Evolutionary conservation across 1,284 basidiomycete species (phyloP).

Genomic region (Trichosporon asahii): DNA sequence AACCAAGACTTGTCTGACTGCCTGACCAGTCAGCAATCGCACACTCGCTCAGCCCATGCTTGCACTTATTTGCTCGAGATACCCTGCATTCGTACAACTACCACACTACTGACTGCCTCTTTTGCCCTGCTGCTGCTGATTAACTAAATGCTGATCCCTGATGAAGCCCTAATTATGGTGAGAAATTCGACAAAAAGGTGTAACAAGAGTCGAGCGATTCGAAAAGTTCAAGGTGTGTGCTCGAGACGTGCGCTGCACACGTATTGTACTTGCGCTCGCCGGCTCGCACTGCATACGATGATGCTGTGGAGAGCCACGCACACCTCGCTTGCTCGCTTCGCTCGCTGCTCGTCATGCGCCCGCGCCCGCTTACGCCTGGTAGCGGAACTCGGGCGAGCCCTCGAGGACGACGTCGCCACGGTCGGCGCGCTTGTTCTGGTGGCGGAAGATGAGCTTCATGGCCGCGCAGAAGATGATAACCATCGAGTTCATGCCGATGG

Average conservation of each 20-base stretch:
- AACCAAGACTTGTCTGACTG: too few species aligned
- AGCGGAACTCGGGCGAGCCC: conserved; percentile 15
- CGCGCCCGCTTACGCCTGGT: conserved; percentile 16
- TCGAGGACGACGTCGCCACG: conserved; percentile 15
- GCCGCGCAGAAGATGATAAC: conserved; percentile 1
- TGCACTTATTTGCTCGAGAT: too few species aligned
- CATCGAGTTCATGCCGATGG: conserved; percentile 17
- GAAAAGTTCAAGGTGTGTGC: too few species aligned
- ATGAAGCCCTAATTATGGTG: neutral
- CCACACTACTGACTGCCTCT: neutral
- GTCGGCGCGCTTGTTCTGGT: conserved; percentile 21
- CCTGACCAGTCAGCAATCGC: too few species aligned
- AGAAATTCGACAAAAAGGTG: neutral
- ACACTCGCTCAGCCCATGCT: neutral
- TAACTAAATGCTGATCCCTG: neutral
- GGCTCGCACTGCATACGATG: too few species aligned
- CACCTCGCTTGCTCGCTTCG: too few species aligned
- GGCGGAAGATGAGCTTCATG: conserved; percentile 15
- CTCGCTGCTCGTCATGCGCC: neutral
- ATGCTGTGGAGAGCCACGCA: too few species aligned
- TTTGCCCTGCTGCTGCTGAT: neutral
- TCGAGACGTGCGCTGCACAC: too few species aligned
- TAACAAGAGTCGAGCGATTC: too few species aligned
- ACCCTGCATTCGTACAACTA: neutral
- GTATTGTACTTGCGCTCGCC: too few species aligned